Percentiles rank a stretch among this genome's conserved stretches.
Conservation (phyloP, 305 asterid genomes). For the Fraxinus nigra region DNA sequence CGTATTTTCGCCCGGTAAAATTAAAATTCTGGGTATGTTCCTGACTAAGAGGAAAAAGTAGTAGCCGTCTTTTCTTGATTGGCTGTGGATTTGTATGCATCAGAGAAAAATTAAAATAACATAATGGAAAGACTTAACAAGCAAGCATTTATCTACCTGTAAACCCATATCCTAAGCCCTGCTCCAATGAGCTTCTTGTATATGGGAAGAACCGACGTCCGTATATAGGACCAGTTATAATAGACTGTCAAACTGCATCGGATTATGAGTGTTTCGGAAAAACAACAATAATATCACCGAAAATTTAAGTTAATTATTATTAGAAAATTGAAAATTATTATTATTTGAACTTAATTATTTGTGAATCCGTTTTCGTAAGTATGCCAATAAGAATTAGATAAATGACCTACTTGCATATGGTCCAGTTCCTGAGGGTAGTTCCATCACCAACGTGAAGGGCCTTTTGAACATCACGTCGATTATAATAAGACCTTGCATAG, state of each 20-base stretch:
- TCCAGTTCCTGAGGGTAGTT: constrained; percentile 47
- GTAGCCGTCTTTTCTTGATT: neutral
- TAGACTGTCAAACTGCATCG: constrained; percentile 67
- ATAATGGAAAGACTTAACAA: neutral
- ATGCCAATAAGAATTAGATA: neutral
- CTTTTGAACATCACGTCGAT: constrained; percentile 68
- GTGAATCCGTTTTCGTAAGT: neutral
- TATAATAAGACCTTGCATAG: constrained; percentile 45
- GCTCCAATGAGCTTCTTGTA: constrained; percentile 77
- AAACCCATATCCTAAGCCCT: constrained; percentile 79
- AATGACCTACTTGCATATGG: constrained; percentile 68
- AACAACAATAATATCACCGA: neutral
- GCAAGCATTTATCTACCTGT: constrained; percentile 48
- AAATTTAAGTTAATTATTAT: neutral
- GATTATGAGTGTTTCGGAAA: neutral
- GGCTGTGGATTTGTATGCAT: neutral
- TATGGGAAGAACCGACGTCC: constrained; percentile 72
- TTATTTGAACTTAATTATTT: neutral
- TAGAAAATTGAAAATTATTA: neutral
- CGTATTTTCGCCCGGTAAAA: too few species aligned
- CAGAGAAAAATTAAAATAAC: neutral
- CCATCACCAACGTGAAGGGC: constrained; percentile 65
- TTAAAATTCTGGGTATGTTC: too few species aligned
- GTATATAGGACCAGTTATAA: constrained; percentile 52
- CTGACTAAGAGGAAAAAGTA: neutral